Conservation (phyloP, 2,329 filamentous ascomycete genomes). For the Aspergillus pseudotamarii region DNA sequence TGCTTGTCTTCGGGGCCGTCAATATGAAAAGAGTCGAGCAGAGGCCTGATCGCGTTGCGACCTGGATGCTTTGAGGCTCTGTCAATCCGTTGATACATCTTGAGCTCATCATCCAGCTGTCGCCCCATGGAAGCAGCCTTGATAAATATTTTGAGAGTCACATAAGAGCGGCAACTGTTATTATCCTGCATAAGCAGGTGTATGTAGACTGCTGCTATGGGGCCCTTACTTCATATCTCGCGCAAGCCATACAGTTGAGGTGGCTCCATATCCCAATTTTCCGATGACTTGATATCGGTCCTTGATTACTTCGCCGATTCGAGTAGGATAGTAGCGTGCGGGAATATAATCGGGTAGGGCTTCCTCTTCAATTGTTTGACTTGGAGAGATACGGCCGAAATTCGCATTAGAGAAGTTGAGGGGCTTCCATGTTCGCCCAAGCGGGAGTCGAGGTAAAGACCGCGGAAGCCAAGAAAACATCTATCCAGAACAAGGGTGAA, state of each 20-base stretch:
- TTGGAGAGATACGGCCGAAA: slow-evolving; percentile 25
- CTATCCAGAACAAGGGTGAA: too few species aligned
- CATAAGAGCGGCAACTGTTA: slow-evolving; percentile 30
- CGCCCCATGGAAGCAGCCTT: slow-evolving; percentile 31
- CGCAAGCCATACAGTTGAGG: slow-evolving; percentile 42
- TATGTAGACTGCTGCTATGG: neutral
- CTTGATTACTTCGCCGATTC: slow-evolving; percentile 33
- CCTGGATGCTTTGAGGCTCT: slow-evolving; percentile 32
- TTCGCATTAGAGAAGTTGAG: slow-evolving; percentile 35
- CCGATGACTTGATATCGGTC: slow-evolving; percentile 37
- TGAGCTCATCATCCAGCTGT: slow-evolving; percentile 42
- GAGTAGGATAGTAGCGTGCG: slow-evolving; percentile 31
- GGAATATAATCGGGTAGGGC: slow-evolving; percentile 30
- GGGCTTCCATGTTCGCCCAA: slow-evolving; percentile 31
- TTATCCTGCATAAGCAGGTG: slow-evolving; percentile 2
- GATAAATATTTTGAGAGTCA: slow-evolving; percentile 35
- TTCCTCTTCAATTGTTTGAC: slow-evolving; percentile 36
- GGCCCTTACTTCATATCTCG: slow-evolving; percentile 32
- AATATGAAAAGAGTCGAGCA: slow-evolving; percentile 41
- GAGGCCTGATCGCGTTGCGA: slow-evolving; percentile 28
- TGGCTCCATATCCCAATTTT: slow-evolving; percentile 36
- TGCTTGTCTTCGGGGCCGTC: slow-evolving; percentile 33
- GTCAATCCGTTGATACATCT: slow-evolving; percentile 48
- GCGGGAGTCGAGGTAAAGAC: slow-evolving; percentile 23
- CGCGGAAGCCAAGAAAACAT: slow-evolving; percentile 25